Percentiles rank a stretch among this genome's conserved stretches.
These are phyloP conservation scores for Trichosporon ovoides DNA, from an alignment of 1,284 basidiomycete genomes.

Conservation along the genomic window DNA sequence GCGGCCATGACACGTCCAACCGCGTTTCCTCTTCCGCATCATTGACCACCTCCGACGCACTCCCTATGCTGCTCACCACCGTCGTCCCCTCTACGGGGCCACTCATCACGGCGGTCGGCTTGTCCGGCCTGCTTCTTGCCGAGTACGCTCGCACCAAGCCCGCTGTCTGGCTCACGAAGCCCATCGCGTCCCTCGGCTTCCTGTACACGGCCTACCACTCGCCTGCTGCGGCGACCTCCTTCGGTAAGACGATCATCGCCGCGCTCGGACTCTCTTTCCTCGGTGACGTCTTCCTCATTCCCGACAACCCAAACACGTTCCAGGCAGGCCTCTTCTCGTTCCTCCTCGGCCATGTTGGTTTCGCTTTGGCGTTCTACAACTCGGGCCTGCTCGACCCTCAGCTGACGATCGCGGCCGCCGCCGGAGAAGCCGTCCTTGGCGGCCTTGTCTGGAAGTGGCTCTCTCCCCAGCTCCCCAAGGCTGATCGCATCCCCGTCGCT, in stretches of 20 bases:
- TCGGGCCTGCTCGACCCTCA: conserved; percentile 2
- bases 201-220: conserved; percentile 11
- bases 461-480: conserved; percentile 6
- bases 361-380: conserved; percentile 10
- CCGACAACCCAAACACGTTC: conserved; percentile 9
- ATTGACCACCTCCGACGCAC: background rate
- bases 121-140: conserved; percentile 10
- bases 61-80: conserved; percentile 1
- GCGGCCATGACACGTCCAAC: background rate
- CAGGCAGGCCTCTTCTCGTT: conserved; percentile 17
- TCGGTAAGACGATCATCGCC: conserved; percentile 7
- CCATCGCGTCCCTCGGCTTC: conserved; percentile 16
- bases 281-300: conserved; percentile 19
- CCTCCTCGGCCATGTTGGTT: conserved; percentile 20
- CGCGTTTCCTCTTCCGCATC: background rate
- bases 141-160: background rate
- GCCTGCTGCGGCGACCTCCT: background rate
- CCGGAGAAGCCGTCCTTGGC: background rate
- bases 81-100: conserved; percentile 6
- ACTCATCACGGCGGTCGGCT: conserved; percentile 12
- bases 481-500: conserved; percentile 12
- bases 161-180: conserved; percentile 18
- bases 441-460: conserved; percentile 17
- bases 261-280: conserved; percentile 10
- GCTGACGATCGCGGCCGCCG: background rate